A percentile compares a stretch with the other conserved stretches of the same genome.
Conservation (phyloP, 2,329 filamentous ascomycete genomes). For the Neofusicoccum umdonicola region DNA sequence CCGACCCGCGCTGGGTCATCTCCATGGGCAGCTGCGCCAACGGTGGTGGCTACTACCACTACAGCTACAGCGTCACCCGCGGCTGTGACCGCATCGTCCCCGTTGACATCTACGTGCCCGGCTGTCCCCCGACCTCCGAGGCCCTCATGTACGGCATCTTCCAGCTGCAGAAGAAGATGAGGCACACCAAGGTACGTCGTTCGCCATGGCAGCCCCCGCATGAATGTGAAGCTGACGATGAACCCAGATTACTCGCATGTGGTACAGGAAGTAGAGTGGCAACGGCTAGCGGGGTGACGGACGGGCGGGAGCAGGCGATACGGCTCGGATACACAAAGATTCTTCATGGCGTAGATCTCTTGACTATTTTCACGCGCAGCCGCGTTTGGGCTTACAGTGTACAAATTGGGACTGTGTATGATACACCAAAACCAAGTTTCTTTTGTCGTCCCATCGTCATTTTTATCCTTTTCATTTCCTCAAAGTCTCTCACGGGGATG, state of each 20-base stretch:
- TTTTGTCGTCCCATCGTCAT: not conserved
- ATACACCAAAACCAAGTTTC: slow-evolving; percentile 3
- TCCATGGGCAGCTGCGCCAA: slow-evolving; percentile 85
- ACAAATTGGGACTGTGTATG: slow-evolving; percentile 7
- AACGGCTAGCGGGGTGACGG: not conserved
- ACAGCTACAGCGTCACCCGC: slow-evolving; percentile 75
- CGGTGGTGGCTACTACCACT: slow-evolving; percentile 83
- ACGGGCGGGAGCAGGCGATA: not conserved
- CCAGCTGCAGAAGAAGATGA: slow-evolving; percentile 77
- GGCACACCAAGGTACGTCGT: slow-evolving; percentile 44
- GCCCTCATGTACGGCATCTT: slow-evolving; percentile 64
- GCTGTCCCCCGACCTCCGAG: slow-evolving; percentile 61
- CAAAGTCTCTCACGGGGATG: too few species aligned
- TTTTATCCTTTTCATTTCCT: not conserved
- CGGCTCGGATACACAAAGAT: slow-evolving; percentile 1
- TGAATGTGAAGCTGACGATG: not conserved
- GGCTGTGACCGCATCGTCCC: slow-evolving; percentile 79
- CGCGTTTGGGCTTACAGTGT: not conserved
- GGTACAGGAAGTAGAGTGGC: slow-evolving; percentile 52
- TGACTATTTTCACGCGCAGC: not conserved
- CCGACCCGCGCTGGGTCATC: slow-evolving; percentile 82
- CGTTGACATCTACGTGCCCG: slow-evolving; percentile 79
- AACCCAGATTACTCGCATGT: slow-evolving; percentile 53
- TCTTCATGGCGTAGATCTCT: slow-evolving; percentile 4
- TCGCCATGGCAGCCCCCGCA: not conserved